phyloP scores from a whole-genome alignment of 169 alveolate genomes.

The Plasmodium falciparum region DNA sequence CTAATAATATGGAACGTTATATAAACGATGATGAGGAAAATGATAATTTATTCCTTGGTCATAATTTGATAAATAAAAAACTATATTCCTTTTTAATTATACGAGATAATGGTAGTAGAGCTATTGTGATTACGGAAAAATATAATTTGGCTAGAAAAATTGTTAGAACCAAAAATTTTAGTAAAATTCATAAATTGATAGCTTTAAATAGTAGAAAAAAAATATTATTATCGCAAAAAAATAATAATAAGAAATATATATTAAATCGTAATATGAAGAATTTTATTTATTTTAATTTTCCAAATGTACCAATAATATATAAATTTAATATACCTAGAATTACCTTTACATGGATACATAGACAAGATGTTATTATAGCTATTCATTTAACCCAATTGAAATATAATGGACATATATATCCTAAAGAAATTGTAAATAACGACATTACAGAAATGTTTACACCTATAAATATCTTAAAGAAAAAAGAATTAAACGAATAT shows the following conservation, averaged over 20 bases:
- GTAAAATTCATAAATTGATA: slow-evolving; percentile 54
- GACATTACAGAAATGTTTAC: slow-evolving; percentile 51
- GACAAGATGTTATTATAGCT: slow-evolving; percentile 83
- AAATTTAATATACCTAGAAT: slow-evolving; percentile 81
- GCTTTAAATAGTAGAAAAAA: slow-evolving; percentile 51
- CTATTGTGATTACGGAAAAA: slow-evolving; percentile 72
- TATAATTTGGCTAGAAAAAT: slow-evolving; percentile 67
- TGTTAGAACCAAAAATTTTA: slow-evolving; percentile 68
- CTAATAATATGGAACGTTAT: neutral
- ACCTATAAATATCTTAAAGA: slow-evolving; percentile 43
- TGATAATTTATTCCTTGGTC: slow-evolving; percentile 30
- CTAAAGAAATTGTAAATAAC: slow-evolving; percentile 56
- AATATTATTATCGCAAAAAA: slow-evolving; percentile 33
- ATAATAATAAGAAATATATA: slow-evolving; percentile 29
- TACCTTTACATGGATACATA: slow-evolving; percentile 82
- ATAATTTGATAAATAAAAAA: slow-evolving; percentile 36
- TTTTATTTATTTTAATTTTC: slow-evolving; percentile 68
- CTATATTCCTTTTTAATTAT: slow-evolving; percentile 63
- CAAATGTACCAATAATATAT: slow-evolving; percentile 73
- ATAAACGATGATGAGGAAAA: slow-evolving; percentile 3
- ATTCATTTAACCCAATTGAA: slow-evolving; percentile 79
- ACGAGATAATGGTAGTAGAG: slow-evolving; percentile 77
- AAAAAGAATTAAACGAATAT: slow-evolving; percentile 55
- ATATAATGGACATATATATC: slow-evolving; percentile 71
- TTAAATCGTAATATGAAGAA: slow-evolving; percentile 44